Percentiles rank a stretch among this genome's conserved stretches.
These are phyloP conservation scores for Penicillium vulpinum DNA, from an alignment of 2,329 filamentous ascomycete genomes.

Conservation along the genomic window DNA sequence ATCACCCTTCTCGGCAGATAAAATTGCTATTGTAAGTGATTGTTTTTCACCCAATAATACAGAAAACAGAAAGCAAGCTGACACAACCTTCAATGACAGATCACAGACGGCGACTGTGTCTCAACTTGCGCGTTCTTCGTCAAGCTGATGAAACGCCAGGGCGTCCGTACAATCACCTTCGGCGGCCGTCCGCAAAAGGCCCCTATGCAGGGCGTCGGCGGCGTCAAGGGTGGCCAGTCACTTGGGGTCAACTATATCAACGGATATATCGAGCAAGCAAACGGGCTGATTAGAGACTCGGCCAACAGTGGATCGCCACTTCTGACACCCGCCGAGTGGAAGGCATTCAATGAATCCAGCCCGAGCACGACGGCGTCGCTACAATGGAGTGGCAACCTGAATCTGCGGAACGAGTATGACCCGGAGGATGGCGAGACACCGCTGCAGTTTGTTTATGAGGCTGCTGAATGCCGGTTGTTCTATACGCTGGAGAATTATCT, in stretches of 20 bases:
- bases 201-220: slow-evolving; percentile 65
- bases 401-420: slow-evolving; percentile 49
- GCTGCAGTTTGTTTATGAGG: slow-evolving; percentile 62
- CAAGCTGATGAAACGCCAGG: slow-evolving; percentile 55
- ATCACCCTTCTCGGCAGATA: slow-evolving; percentile 32
- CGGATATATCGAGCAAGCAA: slow-evolving; percentile 20
- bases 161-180: slow-evolving; percentile 58
- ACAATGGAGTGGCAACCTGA: slow-evolving; percentile 40
- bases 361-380: slow-evolving; percentile 15
- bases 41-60: neutral
- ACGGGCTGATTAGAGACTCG: slow-evolving; percentile 16
- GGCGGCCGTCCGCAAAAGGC: slow-evolving; percentile 59
- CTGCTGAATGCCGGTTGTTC: slow-evolving; percentile 62
- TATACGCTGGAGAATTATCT: slow-evolving; percentile 57
- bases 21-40: slow-evolving; percentile 34
- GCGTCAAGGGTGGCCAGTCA: slow-evolving; percentile 57
- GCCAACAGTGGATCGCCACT: slow-evolving; percentile 15
- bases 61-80: neutral
- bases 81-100: slow-evolving; percentile 20
- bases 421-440: slow-evolving; percentile 49
- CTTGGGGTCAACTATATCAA: slow-evolving; percentile 30
- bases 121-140: slow-evolving; percentile 62
- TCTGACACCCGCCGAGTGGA: slow-evolving; percentile 20
- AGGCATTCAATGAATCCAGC: slow-evolving; percentile 17
- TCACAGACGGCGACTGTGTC: slow-evolving; percentile 59